Conservation (phyloP, 208 protist species). For the Acanthamoeba triangularis region DNA sequence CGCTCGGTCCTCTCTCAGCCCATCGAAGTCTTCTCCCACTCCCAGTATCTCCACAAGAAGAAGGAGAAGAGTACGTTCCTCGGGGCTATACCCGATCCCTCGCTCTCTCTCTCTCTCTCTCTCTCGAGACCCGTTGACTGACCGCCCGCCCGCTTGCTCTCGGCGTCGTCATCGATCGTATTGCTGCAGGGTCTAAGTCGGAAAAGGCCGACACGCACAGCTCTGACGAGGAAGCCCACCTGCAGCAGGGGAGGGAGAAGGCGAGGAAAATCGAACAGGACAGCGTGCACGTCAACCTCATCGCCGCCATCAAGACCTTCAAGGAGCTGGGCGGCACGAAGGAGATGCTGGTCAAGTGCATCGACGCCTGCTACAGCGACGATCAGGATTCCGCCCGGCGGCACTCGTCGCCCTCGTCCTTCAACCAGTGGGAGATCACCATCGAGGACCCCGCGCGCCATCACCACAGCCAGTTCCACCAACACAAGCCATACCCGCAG, state of each 20-base stretch:
- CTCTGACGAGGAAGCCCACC: background rate
- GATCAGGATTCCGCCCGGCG: background rate
- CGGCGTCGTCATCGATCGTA: background rate
- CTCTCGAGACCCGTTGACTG: background rate
- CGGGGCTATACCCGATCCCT: too few relatives aligned
- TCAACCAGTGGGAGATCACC: conserved; percentile 41
- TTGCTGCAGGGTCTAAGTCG: background rate
- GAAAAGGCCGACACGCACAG: background rate
- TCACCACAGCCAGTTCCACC: background rate
- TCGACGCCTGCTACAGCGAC: conserved; percentile 38
- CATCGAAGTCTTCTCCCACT: conserved; percentile 88
- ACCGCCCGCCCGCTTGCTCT: background rate
- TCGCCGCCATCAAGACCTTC: conserved; percentile 49
- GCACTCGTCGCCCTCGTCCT: background rate
- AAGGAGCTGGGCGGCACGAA: conserved; percentile 41
- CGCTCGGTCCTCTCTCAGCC: conserved; percentile 81
- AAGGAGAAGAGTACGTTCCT: conserved; percentile 69
- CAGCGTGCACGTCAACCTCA: conserved; percentile 47
- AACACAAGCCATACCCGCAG: background rate
- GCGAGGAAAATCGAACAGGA: background rate
- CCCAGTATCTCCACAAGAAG: conserved; percentile 83
- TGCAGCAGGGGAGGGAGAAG: background rate
- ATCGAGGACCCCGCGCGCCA: background rate
- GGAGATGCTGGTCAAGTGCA: background rate
- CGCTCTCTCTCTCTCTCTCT: too few relatives aligned